Evolutionary conservation across 768 basidiomycete species (phyloP).

Genomic region (Kwoniella sp.): DNA sequence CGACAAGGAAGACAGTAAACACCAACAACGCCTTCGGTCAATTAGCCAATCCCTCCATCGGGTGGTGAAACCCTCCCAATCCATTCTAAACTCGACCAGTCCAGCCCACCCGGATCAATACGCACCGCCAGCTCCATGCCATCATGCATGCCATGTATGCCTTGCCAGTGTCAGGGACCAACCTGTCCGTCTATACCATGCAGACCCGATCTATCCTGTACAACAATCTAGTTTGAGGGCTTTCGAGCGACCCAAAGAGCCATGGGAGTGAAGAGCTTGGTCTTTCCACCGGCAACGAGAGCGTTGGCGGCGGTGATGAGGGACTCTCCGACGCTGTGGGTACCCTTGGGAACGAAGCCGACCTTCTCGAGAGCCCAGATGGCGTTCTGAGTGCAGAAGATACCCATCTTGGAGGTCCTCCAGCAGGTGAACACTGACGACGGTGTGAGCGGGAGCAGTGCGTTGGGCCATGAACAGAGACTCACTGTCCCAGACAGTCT

Average conservation of each 20-base stretch:
- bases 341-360: constrained; percentile 84
- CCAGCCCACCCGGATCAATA: no score
- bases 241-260: constrained; percentile 46
- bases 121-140: no score
- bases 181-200: no score
- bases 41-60: no score
- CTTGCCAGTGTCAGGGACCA: no score
- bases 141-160: no score
- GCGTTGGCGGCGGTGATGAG: constrained; percentile 75
- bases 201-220: constrained; percentile 5
- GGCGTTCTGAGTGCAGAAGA: constrained; percentile 73
- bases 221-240: constrained; percentile 28
- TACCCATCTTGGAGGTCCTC: constrained; percentile 85
- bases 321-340: constrained; percentile 80
- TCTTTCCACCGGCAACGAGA: constrained; percentile 76
- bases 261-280: constrained; percentile 57
- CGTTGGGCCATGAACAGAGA: not conserved
- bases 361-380: constrained; percentile 72
- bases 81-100: no score
- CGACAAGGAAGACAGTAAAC: not conserved
- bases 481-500: constrained; percentile 80
- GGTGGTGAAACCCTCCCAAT: no score
- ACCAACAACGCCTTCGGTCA: no score
- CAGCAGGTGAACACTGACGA: constrained; percentile 53
- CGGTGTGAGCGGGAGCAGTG: not conserved